Evolutionary conservation across 495 filamentous ascomycete species (phyloP).

Genomic region (Elasticomyces elasticus): DNA sequence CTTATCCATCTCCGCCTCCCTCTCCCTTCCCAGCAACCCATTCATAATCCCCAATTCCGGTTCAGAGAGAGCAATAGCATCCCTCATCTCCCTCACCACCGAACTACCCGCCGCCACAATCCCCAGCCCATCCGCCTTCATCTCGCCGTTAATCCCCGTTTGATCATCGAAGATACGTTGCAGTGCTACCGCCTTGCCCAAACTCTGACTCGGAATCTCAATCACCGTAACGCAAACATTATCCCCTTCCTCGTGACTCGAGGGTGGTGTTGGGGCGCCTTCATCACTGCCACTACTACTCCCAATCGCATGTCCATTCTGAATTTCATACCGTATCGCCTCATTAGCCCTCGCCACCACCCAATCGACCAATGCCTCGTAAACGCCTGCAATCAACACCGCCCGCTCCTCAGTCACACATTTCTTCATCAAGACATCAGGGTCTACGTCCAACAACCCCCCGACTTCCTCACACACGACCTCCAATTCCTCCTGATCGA

Average conservation of each 20-base stretch:
- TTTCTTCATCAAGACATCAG: conserved; percentile 67
- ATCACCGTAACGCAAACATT: conserved; percentile 82
- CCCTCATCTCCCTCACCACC: conserved; percentile 73
- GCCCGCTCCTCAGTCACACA: conserved; percentile 75
- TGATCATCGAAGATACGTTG: conserved; percentile 84
- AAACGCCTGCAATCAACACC: conserved; percentile 72
- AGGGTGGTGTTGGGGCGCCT: conserved; percentile 48
- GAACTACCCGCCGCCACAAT: conserved; percentile 60
- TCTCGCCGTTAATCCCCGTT: conserved; percentile 88
- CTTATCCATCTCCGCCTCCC: conserved; percentile 69
- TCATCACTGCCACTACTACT: conserved; percentile 53
- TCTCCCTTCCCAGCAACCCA: conserved; percentile 54
- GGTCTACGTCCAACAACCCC: conserved; percentile 74
- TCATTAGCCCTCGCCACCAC: conserved; percentile 80
- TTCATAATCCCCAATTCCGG: conserved; percentile 70
- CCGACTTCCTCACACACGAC: conserved; percentile 84
- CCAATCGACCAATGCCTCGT: conserved; percentile 94
- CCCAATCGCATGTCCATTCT: conserved; percentile 46
- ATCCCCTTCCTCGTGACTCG: conserved; percentile 56
- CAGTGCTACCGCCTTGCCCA: conserved; percentile 78
- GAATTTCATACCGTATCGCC: conserved; percentile 69
- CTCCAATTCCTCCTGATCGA: conserved; percentile 79
- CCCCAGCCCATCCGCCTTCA: conserved; percentile 86
- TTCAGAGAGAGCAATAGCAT: conserved; percentile 65
- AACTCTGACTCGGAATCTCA: conserved; percentile 67